Evolutionary conservation across 2,329 filamentous ascomycete species (phyloP), one percentile per base, ranked within the genome.

Genomic region (Neonectria faginata): DNA sequence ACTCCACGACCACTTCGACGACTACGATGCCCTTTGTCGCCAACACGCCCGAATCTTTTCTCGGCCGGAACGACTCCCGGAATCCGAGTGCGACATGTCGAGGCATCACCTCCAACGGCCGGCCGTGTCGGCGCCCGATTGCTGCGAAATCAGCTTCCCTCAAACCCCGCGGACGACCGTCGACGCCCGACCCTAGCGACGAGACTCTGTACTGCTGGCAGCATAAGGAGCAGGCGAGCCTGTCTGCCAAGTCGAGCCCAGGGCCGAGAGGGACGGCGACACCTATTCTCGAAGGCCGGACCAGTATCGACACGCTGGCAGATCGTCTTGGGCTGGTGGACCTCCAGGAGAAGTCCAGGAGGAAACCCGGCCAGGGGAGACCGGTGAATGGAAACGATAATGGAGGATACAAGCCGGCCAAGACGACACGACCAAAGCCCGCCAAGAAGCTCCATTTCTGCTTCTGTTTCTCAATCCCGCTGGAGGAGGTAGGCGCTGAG

Each of bases 131-230:
- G 68, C 88, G 93, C 56, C 83, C 90, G 6, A 82, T 97, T 39
- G 83, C 86, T 20, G 75, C 53, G 33, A 67, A 78, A 61, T 29
- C 58, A 11, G 47, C 57, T 42, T 41, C 57, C 57, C 59, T 53
- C 55, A 57, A 62, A 39, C 67, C 73, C 6, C 57, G 65, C 72
- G 63, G 56, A 76, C 75, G 72, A 65, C 70, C 64, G 71, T 66
- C 65, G 22, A 70, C 66, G 6, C 80, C 82, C 59, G 85, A 88
- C 65, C 84, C 86, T 2, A 80, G 82, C 61, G 84, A 88, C 52
- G 85, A 88, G 65, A 83, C 80, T n/a, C 86, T 90, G 54, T 97
- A 94, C 80, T 98, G 95, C 83, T 97, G 92, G 91, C 94, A 97
- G 78, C 96, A 99, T 82, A 94, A 92, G 76, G 93, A 96, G 62